Evolutionary conservation across 2,329 filamentous ascomycete species (phyloP).

Genomic region (Phialophora macrospora): DNA sequence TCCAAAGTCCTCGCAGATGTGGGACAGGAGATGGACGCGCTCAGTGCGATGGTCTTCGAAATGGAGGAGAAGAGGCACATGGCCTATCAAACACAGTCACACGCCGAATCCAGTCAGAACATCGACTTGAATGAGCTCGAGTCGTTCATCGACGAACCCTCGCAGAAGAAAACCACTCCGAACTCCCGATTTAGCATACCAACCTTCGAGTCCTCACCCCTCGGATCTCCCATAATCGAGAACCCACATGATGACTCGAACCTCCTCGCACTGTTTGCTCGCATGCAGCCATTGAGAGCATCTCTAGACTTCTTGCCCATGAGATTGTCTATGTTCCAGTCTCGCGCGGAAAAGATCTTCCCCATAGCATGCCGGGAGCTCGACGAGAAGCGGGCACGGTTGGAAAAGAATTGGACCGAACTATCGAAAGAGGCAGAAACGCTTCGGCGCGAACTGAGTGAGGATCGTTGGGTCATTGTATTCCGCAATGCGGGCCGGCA

Average conservation of each 20-base stretch:
- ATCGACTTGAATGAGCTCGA: conserved; percentile 87
- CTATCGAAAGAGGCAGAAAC: conserved; percentile 90
- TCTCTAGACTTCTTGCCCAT: conserved; percentile 96
- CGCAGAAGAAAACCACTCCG: conserved; percentile 56
- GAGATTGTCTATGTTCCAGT: conserved; percentile 84
- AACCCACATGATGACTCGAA: conserved; percentile 79
- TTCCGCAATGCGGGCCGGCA: conserved; percentile 91
- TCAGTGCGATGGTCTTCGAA: conserved; percentile 84
- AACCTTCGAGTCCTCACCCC: conserved; percentile 55
- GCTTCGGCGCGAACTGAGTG: conserved; percentile 84
- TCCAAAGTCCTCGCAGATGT: conserved; percentile 92
- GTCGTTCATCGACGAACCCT: conserved; percentile 88
- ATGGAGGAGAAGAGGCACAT: conserved; percentile 96
- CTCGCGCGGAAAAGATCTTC: conserved; percentile 76
- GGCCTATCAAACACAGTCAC: conserved; percentile 67
- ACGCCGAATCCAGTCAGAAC: conserved; percentile 62
- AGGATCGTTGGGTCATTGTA: conserved; percentile 94
- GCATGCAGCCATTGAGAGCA: conserved; percentile 91
- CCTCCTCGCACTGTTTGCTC: conserved; percentile 85
- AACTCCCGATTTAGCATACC: conserved; percentile 70
- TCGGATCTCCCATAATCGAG: conserved; percentile 50
- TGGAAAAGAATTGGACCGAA: conserved; percentile 86
- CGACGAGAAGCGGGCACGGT: conserved; percentile 70
- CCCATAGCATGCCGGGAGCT: conserved; percentile 91
- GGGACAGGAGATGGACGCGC: conserved; percentile 80